A percentile compares a stretch with the other conserved stretches of the same genome.
These are phyloP conservation scores for Colletotrichum echinochloae DNA, from an alignment of 2,329 filamentous ascomycete species.

Conservation along the genomic window DNA sequence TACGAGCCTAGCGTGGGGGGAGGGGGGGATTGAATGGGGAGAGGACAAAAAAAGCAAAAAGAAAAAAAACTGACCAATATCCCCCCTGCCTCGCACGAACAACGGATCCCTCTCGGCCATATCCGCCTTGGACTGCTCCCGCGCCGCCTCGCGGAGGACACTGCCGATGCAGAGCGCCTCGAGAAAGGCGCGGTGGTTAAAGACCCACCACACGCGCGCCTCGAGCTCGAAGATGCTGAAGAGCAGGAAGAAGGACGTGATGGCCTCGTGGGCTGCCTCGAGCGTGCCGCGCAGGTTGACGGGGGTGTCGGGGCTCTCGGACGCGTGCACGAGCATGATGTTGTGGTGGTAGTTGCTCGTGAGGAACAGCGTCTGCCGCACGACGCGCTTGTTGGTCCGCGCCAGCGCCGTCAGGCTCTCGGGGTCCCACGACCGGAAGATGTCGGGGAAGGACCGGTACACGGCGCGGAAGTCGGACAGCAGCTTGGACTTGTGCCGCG, in stretches of 20 bases:
- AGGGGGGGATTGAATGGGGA: neutral
- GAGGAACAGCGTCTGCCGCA: constrained; percentile 81
- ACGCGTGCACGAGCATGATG: constrained; percentile 81
- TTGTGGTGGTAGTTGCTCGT: constrained; percentile 88
- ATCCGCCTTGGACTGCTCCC: constrained; percentile 60
- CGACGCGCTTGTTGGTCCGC: constrained; percentile 71
- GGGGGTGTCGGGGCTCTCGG: constrained; percentile 72
- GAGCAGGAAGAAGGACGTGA: constrained; percentile 80
- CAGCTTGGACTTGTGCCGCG: constrained; percentile 76
- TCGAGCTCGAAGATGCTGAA: constrained; percentile 77
- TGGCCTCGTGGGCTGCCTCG: constrained; percentile 81
- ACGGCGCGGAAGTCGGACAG: constrained; percentile 77
- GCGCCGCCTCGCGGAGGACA: constrained; percentile 65
- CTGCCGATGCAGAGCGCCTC: constrained; percentile 78
- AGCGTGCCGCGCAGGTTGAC: constrained; percentile 77
- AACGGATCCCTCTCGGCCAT: constrained; percentile 64
- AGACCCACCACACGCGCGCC: constrained; percentile 86
- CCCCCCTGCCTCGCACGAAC: constrained; percentile 68
- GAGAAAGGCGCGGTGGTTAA: constrained; percentile 83
- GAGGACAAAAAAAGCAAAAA: constrained; percentile 3
- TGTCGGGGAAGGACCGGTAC: constrained; percentile 77
- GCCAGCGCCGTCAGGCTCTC: constrained; percentile 69
- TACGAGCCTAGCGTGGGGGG: neutral
- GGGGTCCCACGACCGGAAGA: constrained; percentile 76
- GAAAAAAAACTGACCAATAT: constrained; percentile 66